Evolutionary conservation across 805 yeast genomes (phyloP).

Genomic region (Candida boidinii): DNA sequence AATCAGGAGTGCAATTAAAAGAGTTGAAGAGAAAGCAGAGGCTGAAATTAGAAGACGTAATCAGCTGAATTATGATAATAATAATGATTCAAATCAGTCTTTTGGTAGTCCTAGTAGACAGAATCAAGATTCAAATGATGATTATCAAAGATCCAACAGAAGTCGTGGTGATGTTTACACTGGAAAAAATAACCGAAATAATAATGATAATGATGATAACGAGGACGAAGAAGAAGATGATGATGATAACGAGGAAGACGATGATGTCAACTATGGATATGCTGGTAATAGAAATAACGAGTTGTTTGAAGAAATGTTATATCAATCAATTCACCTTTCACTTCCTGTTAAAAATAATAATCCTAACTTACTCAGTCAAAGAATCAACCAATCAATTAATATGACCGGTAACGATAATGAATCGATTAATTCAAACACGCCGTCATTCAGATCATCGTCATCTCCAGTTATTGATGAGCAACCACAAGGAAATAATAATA

Average conservation of each 20-base stretch:
- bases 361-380: conserved; percentile 36
- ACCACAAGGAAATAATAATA: not conserved
- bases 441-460: conserved; percentile 4
- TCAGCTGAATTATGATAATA: not conserved
- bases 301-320: conserved; percentile 54
- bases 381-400: conserved; percentile 37
- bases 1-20: conserved; percentile 55
- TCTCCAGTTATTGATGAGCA: not conserved
- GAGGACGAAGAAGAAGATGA: not conserved
- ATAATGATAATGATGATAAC: not conserved
- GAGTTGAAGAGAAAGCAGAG: conserved; percentile 45
- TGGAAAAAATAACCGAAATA: not conserved
- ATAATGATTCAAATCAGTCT: no score
- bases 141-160: no score
- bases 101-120: no score
- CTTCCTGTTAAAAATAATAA: conserved; percentile 39
- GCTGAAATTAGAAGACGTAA: conserved; percentile 9
- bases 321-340: conserved; percentile 73
- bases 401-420: conserved; percentile 2
- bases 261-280: conserved; percentile 5
- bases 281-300: conserved; percentile 15
- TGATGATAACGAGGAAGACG: conserved; percentile 2
- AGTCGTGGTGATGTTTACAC: no score
- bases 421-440: conserved; percentile 4
- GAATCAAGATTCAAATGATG: no score